Evolutionary conservation across 352 stramenopile genomes (phyloP).

Genomic region (Phytophthora citrophthora): DNA sequence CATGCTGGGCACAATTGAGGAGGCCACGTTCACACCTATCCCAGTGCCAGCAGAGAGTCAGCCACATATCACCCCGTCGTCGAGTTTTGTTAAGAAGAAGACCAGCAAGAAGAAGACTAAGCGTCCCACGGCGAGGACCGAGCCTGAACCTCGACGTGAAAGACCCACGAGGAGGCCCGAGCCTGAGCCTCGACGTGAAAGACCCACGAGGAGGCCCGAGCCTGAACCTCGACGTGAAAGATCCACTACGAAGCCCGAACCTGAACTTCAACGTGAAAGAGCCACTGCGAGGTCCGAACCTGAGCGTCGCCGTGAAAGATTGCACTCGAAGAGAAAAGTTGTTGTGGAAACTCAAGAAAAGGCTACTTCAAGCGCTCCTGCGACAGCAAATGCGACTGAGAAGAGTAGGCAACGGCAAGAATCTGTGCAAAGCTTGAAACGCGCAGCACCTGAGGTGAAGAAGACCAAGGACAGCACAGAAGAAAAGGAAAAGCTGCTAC

Average conservation of each 20-base stretch:
- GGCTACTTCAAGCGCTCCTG: neutral
- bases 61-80: neutral
- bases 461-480: constrained; percentile 13
- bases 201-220: neutral
- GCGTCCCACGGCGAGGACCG: neutral
- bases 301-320: constrained; percentile 16
- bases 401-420: constrained; percentile 9
- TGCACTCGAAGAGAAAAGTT: constrained; percentile 19
- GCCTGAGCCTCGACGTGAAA: too few relatives aligned
- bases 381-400: constrained; percentile 3
- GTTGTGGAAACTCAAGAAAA: constrained; percentile 14
- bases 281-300: neutral
- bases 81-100: constrained; percentile 12
- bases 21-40: constrained; percentile 16
- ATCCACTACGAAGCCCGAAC: neutral
- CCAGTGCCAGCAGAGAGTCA: constrained; percentile 14
- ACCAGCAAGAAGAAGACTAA: constrained; percentile 3
- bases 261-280: constrained; percentile 13
- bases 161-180: constrained; percentile 1
- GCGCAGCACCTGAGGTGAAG: neutral
- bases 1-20: constrained; percentile 42
- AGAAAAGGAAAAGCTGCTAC: constrained; percentile 3
- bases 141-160: constrained; percentile 6
- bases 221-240: too few relatives aligned
- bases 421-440: constrained; percentile 16